These are phyloP conservation scores for Fomitopsis schrenkii DNA, from an alignment of 1,284 basidiomycete genomes.

Conservation along the genomic window DNA sequence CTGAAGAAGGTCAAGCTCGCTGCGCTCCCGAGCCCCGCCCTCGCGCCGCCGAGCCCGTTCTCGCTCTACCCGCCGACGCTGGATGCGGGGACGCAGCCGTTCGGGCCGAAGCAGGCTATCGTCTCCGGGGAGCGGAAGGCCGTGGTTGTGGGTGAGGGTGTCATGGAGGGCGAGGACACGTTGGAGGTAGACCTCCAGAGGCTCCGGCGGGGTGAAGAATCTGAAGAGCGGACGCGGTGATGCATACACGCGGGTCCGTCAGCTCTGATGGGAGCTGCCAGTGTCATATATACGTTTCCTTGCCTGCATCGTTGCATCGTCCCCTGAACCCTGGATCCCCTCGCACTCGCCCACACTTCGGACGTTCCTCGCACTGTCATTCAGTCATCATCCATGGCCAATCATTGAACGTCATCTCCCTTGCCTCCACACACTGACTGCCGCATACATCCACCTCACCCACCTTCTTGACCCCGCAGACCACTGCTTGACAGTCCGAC, in stretches of 20 bases:
- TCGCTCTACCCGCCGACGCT: slow-evolving; percentile 21
- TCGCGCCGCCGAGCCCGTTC: slow-evolving; percentile 29
- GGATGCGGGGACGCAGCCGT: not conserved
- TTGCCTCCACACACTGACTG: not conserved
- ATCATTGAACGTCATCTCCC: too few species aligned
- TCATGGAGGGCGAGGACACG: not conserved
- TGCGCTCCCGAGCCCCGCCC: slow-evolving; percentile 28
- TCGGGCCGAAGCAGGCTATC: not conserved
- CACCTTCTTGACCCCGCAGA: not conserved
- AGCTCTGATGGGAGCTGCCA: not conserved
- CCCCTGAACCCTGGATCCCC: not conserved
- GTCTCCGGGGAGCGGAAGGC: not conserved
- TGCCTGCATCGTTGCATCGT: not conserved
- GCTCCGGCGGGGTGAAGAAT: not conserved
- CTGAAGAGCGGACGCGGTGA: not conserved
- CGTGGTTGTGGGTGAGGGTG: not conserved
- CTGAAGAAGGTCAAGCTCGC: slow-evolving; percentile 19
- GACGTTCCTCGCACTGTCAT: not conserved
- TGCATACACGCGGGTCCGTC: not conserved
- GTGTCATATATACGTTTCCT: not conserved
- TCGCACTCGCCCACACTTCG: not conserved
- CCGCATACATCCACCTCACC: not conserved
- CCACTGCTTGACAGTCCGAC: not conserved
- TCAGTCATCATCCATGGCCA: too few species aligned
- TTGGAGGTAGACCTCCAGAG: not conserved